These are phyloP conservation scores for Cercospora berteroae DNA, from an alignment of 2,329 filamentous ascomycete genomes.

Conservation along the genomic window DNA sequence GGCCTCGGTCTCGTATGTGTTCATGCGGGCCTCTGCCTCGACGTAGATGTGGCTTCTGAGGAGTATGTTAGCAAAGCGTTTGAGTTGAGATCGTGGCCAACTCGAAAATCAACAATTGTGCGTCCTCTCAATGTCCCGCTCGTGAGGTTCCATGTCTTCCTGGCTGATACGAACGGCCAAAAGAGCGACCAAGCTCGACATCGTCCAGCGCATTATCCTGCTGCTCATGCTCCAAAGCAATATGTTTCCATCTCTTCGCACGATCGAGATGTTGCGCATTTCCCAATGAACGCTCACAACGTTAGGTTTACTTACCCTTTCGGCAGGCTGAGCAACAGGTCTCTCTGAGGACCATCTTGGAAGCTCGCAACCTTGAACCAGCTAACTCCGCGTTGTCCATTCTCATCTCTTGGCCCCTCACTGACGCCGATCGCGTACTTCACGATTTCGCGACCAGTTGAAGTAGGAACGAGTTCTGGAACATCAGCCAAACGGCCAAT, in stretches of 20 bases:
- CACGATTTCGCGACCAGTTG: slow-evolving; percentile 70
- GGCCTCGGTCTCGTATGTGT: slow-evolving; percentile 65
- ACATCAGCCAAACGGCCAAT: slow-evolving; percentile 78
- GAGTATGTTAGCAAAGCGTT: neutral
- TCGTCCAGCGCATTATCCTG: neutral
- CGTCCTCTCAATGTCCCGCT: neutral
- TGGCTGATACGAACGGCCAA: neutral
- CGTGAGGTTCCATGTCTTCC: neutral
- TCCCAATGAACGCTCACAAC: neutral
- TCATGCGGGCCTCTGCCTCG: slow-evolving; percentile 76
- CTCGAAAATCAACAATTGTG: neutral
- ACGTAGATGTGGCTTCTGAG: slow-evolving; percentile 73
- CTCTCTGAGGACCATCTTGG: slow-evolving; percentile 65
- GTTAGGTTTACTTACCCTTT: slow-evolving; percentile 68
- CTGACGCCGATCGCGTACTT: slow-evolving; percentile 73
- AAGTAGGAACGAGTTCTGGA: slow-evolving; percentile 71
- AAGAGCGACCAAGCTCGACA: neutral
- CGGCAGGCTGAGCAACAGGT: slow-evolving; percentile 68
- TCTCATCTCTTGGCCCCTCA: slow-evolving; percentile 64
- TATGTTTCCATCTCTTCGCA: neutral
- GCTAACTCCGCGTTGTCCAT: slow-evolving; percentile 66
- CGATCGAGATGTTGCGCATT: neutral
- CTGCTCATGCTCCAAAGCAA: neutral
- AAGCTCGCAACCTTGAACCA: slow-evolving; percentile 85
- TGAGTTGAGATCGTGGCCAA: neutral